These are phyloP conservation scores for Taphrina deformans DNA, from an alignment of 1,139 yeast species.

Conservation along the genomic window DNA sequence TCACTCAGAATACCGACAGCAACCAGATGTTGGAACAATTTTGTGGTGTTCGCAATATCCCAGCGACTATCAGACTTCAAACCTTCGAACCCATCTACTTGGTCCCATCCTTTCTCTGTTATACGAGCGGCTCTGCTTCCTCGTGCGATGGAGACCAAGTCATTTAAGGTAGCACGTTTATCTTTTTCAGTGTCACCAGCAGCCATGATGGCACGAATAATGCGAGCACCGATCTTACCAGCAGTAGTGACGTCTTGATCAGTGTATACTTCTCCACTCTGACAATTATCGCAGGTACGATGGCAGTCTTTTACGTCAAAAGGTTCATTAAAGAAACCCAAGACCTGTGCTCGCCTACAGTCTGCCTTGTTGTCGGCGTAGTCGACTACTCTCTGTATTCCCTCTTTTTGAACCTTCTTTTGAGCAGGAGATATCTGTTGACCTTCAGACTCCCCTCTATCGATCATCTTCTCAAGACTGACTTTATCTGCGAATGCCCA, in stretches of 20 bases:
- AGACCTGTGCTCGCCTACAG: slow-evolving; percentile 83
- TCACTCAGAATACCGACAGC: slow-evolving; percentile 70
- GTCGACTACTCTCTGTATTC: slow-evolving; percentile 79
- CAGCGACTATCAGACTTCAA: slow-evolving; percentile 60
- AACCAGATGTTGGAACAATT: slow-evolving; percentile 75
- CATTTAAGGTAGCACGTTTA: slow-evolving; percentile 49
- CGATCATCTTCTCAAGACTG: slow-evolving; percentile 71
- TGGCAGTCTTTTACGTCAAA: slow-evolving; percentile 68
- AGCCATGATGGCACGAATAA: slow-evolving; percentile 59
- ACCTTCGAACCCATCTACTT: slow-evolving; percentile 62
- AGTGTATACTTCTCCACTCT: slow-evolving; percentile 53
- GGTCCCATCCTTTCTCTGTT: slow-evolving; percentile 62
- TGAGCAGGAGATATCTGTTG: slow-evolving; percentile 52
- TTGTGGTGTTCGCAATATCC: slow-evolving; percentile 57
- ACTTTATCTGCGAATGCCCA: slow-evolving; percentile 67
- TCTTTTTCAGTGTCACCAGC: slow-evolving; percentile 58
- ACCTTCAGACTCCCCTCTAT: slow-evolving; percentile 65
- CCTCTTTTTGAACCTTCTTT: slow-evolving; percentile 73
- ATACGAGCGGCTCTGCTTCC: slow-evolving; percentile 71
- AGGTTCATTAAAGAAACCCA: slow-evolving; percentile 83
- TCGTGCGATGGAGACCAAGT: slow-evolving; percentile 78
- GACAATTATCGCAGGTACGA: slow-evolving; percentile 84
- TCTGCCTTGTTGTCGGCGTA: slow-evolving; percentile 90
- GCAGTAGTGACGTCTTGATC: slow-evolving; percentile 68
- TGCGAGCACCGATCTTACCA: slow-evolving; percentile 59